These are phyloP conservation scores for Tanozyma kutaoensis DNA, from an alignment of 805 yeast genomes.

Conservation along the genomic window DNA sequence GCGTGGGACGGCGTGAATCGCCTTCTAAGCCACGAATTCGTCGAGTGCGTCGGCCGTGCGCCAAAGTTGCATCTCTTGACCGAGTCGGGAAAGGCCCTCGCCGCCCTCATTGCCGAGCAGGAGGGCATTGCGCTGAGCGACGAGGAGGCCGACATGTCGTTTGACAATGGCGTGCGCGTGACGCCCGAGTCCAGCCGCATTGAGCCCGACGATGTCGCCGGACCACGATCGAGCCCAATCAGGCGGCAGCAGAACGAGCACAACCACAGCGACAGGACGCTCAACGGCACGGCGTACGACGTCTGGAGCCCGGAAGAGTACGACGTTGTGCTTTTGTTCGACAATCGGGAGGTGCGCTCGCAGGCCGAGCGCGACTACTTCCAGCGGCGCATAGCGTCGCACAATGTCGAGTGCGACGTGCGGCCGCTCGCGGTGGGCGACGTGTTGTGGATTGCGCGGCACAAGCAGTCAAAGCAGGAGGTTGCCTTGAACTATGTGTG, in stretches of 20 bases:
- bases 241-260: neutral
- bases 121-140: slow-evolving; percentile 19
- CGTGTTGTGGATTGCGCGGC: slow-evolving; percentile 75
- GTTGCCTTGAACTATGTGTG: slow-evolving; percentile 72
- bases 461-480: slow-evolving; percentile 40
- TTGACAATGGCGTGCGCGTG: slow-evolving; percentile 20
- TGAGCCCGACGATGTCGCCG: slow-evolving; percentile 1
- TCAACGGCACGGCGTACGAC: slow-evolving; percentile 19
- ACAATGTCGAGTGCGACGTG: slow-evolving; percentile 38
- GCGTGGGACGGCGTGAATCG: slow-evolving; percentile 69
- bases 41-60: slow-evolving; percentile 35
- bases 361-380: slow-evolving; percentile 60
- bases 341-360: slow-evolving; percentile 72
- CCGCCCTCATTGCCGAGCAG: slow-evolving; percentile 37
- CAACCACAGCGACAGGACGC: slow-evolving; percentile 4
- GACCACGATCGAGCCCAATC: slow-evolving; percentile 1
- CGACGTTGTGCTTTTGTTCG: slow-evolving; percentile 52
- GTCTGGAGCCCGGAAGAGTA: slow-evolving; percentile 54
- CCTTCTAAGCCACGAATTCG: slow-evolving; percentile 45
- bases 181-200: slow-evolving; percentile 7
- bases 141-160: slow-evolving; percentile 11
- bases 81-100: slow-evolving; percentile 50
- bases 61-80: slow-evolving; percentile 54
- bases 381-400: slow-evolving; percentile 31
- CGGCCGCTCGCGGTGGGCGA: slow-evolving; percentile 73